Evolutionary conservation across 2,329 filamentous ascomycete species (phyloP), one percentile per base, ranked within the genome.

Genomic region (Diaporthe sp.): DNA sequence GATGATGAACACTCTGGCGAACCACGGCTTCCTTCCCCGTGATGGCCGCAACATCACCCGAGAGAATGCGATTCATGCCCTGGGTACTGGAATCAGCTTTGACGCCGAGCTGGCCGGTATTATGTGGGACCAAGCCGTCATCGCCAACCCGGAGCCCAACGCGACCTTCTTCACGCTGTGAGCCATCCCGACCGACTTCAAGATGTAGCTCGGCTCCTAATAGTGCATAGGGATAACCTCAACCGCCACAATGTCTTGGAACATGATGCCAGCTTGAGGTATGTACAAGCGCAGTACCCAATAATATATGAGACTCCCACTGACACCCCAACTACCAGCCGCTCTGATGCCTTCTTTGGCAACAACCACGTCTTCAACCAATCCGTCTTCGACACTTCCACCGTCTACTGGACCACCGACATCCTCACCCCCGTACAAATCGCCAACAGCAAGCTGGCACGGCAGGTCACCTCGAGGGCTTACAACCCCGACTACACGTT

Each of bases 301-400:
- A 17, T 25, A 8, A n/a, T 51, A 28, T 1, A 10, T 3, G 13
- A 37, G 44, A 13, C 22, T n/a, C 20, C 20, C 63, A 37, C 63
- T 67, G 37, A 67, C 31, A 51, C 47, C 5, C 22, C 20, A 65
- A 47, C 28, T 9, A 17, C 12, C 44, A 88, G 85, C 53, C 88
- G 88, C 44, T 79, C 83, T 2, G 88, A 90, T 76, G 86, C 85
- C 12, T 87, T 82, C 83, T 85, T 89, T 72, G 89, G 88, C 31
- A 86, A 87, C 80, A 87, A 87, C 77, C 85, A 88, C 78, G 74
- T 86, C 73, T 91, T 91, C 83, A 89, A 91, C 81, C 82, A 86
- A 71, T 86, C 84, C 3, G 80, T 90, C 77, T 91, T 90, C 80
- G 84, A 87, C 71, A 80, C 85, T 73, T 85, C 85, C 0, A 82